A percentile compares a stretch with the other conserved stretches of the same genome.
phyloP scores from a whole-genome alignment of 2,329 filamentous ascomycete species.

The Thelonectria discophora region DNA sequence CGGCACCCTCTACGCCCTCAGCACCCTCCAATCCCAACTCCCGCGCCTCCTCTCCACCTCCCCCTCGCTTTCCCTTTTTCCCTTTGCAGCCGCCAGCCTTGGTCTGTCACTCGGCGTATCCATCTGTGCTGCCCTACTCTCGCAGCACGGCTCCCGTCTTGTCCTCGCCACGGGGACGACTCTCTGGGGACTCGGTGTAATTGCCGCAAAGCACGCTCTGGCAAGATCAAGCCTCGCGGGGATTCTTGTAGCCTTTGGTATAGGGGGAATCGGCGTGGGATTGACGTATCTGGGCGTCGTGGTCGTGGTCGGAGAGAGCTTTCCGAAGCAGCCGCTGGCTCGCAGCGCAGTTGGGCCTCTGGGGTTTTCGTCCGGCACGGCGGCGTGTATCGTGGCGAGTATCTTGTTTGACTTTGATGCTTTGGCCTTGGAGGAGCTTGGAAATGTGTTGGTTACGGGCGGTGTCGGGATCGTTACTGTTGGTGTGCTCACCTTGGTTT shows the following conservation, averaged over 20 bases:
- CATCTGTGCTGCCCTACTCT: background rate
- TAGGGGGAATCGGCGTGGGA: slow-evolving; percentile 17
- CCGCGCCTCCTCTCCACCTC: slow-evolving; percentile 1
- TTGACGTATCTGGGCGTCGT: slow-evolving; percentile 19
- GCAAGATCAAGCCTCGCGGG: background rate
- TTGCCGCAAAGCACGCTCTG: background rate
- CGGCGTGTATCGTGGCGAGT: background rate
- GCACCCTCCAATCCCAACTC: slow-evolving; percentile 13
- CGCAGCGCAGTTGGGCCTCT: slow-evolving; percentile 20
- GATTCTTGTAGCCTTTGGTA: background rate
- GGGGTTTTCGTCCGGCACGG: slow-evolving; percentile 11
- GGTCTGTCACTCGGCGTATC: slow-evolving; percentile 15
- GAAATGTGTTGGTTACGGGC: background rate
- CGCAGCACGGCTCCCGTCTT: background rate
- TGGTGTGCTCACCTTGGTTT: background rate
- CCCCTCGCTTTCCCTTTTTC: background rate
- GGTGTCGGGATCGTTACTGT: background rate
- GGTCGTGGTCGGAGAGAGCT: slow-evolving; percentile 14
- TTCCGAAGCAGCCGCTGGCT: slow-evolving; percentile 14
- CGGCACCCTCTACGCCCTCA: slow-evolving; percentile 17
- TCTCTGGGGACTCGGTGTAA: slow-evolving; percentile 13
- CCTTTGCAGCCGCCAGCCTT: slow-evolving; percentile 11
- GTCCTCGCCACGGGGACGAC: slow-evolving; percentile 3
- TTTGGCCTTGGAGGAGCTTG: background rate
- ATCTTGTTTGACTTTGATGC: background rate